These are phyloP conservation scores for Geotrichum citri-aurantii DNA, from an alignment of 1,139 yeast species.

Conservation along the genomic window DNA sequence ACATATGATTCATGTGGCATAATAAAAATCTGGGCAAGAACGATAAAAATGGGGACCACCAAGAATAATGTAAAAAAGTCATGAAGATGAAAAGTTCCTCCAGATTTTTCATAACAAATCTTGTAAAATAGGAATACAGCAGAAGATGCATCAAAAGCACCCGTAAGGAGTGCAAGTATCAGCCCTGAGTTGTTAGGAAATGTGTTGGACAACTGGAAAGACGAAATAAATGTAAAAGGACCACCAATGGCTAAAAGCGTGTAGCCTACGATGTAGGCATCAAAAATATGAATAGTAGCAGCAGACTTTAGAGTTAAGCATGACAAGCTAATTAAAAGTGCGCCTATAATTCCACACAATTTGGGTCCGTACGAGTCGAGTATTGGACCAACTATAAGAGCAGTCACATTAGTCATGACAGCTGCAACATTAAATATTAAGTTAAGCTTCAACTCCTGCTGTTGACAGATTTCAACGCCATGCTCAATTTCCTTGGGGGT, in stretches of 20 bases:
- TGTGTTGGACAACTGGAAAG: constrained; percentile 68
- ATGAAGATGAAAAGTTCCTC: constrained; percentile 37
- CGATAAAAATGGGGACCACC: constrained; percentile 66
- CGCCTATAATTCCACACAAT: constrained; percentile 67
- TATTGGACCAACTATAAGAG: constrained; percentile 73
- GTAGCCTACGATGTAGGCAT: constrained; percentile 60
- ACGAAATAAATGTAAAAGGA: constrained; percentile 71
- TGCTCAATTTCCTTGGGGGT: constrained; percentile 27
- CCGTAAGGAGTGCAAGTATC: constrained; percentile 63
- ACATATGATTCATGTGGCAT: constrained; percentile 79
- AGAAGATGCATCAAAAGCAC: constrained; percentile 72
- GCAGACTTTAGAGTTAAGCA: constrained; percentile 44
- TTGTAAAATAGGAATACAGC: constrained; percentile 67
- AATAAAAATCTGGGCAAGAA: constrained; percentile 61
- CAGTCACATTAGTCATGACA: constrained; percentile 73
- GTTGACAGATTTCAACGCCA: constrained; percentile 44
- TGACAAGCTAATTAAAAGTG: constrained; percentile 50
- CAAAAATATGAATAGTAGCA: constrained; percentile 38
- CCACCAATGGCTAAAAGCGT: constrained; percentile 67
- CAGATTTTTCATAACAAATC: constrained; percentile 47
- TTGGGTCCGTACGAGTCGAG: constrained; percentile 77
- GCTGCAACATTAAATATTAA: constrained; percentile 81
- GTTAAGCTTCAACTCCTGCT: constrained; percentile 75
- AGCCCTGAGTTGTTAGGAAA: constrained; percentile 68
- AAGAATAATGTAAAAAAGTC: constrained; percentile 62